Conservation (phyloP, 2,329 filamentous ascomycete species). For the Phoma herbarum region DNA sequence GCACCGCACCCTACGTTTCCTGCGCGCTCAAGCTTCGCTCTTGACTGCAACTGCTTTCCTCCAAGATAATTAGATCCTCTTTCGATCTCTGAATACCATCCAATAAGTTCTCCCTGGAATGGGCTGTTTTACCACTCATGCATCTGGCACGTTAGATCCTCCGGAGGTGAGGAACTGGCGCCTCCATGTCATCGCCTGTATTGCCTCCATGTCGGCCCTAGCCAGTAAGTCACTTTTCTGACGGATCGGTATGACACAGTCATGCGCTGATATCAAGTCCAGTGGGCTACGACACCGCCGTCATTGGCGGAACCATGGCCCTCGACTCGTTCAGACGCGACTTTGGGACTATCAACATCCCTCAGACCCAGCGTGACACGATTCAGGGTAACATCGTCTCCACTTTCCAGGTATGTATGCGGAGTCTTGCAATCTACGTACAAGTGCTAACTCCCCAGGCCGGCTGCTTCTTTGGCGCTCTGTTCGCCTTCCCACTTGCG, state of each 20-base stretch:
- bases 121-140: constrained; percentile 44
- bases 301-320: constrained; percentile 54
- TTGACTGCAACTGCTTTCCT: constrained; percentile 11
- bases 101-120: constrained; percentile 26
- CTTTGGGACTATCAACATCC: constrained; percentile 44
- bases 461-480: constrained; percentile 53
- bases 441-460: too few species aligned
- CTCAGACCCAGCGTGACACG: constrained; percentile 45
- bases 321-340: constrained; percentile 51
- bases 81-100: constrained; percentile 2
- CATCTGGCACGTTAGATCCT: constrained; percentile 46
- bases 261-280: neutral
- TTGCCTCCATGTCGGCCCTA: constrained; percentile 51
- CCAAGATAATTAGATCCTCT: neutral
- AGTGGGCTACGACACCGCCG: constrained; percentile 49
- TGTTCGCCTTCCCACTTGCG: constrained; percentile 57
- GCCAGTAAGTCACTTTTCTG: constrained; percentile 36
- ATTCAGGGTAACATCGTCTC: constrained; percentile 53
- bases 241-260: neutral
- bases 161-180: constrained; percentile 50
- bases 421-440: too few species aligned
- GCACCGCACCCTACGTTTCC: constrained; percentile 1
- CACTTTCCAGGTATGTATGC: constrained; percentile 46
- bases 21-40: constrained; percentile 17
- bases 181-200: constrained; percentile 46